Evolutionary conservation across 352 stramenopile species (phyloP).

Genomic region (Pythium apleroticum): DNA sequence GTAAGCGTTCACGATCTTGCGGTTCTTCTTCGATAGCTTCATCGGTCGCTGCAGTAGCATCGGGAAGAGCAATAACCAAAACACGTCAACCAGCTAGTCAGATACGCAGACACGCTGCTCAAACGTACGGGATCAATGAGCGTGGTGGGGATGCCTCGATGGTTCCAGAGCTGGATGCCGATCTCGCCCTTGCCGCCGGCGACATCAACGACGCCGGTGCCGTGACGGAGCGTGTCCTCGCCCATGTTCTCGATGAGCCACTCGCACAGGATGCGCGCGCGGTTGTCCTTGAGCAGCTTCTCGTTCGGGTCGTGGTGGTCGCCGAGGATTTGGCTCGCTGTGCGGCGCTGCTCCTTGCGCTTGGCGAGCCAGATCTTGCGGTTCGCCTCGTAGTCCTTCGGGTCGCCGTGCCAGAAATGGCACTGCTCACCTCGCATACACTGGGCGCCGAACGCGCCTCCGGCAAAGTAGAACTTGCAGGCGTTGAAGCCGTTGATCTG

Average conservation of each 20-base stretch:
- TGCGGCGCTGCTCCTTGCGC: slow-evolving; percentile 59
- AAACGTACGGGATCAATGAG: slow-evolving; percentile 79
- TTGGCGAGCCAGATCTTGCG: slow-evolving; percentile 65
- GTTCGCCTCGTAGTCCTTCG: slow-evolving; percentile 64
- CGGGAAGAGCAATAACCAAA: background rate
- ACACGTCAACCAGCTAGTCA: background rate
- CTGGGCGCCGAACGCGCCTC: slow-evolving; percentile 49
- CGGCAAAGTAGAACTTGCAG: slow-evolving; percentile 87
- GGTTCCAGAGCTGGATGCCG: slow-evolving; percentile 79
- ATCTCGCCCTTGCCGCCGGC: slow-evolving; percentile 89
- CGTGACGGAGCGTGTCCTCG: slow-evolving; percentile 33
- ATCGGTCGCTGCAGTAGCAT: slow-evolving; percentile 58
- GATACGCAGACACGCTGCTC: background rate
- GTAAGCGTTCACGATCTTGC: slow-evolving; percentile 52
- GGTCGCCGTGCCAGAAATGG: slow-evolving; percentile 78
- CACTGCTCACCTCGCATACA: slow-evolving; percentile 67
- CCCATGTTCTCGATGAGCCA: slow-evolving; percentile 80
- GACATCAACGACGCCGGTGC: slow-evolving; percentile 83
- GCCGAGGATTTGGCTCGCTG: slow-evolving; percentile 51
- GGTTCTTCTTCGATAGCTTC: slow-evolving; percentile 73
- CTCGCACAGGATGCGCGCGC: slow-evolving; percentile 74
- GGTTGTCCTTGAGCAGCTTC: slow-evolving; percentile 73
- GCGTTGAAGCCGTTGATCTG: slow-evolving; percentile 74
- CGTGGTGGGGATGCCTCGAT: slow-evolving; percentile 72
- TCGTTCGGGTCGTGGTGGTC: slow-evolving; percentile 61